Percentiles rank a stretch among this genome's conserved stretches.
Conservation (phyloP, 2,329 filamentous ascomycete genomes). For the Chaetomiaceae sp. region DNA sequence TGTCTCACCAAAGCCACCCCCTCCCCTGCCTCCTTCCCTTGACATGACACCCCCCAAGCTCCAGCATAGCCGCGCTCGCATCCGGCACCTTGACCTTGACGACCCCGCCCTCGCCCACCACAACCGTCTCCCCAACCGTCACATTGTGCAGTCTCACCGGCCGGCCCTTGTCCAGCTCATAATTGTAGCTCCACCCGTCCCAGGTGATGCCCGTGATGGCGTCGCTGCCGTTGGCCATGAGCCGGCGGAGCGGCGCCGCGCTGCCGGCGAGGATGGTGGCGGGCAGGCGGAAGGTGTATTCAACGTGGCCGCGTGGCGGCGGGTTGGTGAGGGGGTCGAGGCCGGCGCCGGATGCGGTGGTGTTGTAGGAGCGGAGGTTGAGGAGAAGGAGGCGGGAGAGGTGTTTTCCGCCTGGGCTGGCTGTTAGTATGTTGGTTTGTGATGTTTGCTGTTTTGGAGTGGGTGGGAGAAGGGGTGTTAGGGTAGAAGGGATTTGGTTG, state of each 20-base stretch:
- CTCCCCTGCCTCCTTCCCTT: not conserved
- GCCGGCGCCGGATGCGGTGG: constrained; percentile 42
- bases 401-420: constrained; percentile 15
- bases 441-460: too few relatives aligned
- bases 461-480: not conserved
- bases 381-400: constrained; percentile 50
- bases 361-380: constrained; percentile 58
- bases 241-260: too few relatives aligned
- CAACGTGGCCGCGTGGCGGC: constrained; percentile 13
- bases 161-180: constrained; percentile 50
- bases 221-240: constrained; percentile 60
- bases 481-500: too few relatives aligned
- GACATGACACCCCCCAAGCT: not conserved
- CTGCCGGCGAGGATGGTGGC: too few relatives aligned
- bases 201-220: constrained; percentile 58
- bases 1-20: too few relatives aligned
- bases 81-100: constrained; percentile 36
- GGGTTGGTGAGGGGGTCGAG: constrained; percentile 26
- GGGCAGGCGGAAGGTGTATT: constrained; percentile 20
- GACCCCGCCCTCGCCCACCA: constrained; percentile 24
- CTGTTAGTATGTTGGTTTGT: too few relatives aligned
- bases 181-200: constrained; percentile 59
- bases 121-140: constrained; percentile 40
- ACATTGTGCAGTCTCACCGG: constrained; percentile 53
- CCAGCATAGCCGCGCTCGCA: constrained; percentile 35